phyloP scores from a whole-genome alignment of 805 yeast species.

The Candida boidinii region DNA sequence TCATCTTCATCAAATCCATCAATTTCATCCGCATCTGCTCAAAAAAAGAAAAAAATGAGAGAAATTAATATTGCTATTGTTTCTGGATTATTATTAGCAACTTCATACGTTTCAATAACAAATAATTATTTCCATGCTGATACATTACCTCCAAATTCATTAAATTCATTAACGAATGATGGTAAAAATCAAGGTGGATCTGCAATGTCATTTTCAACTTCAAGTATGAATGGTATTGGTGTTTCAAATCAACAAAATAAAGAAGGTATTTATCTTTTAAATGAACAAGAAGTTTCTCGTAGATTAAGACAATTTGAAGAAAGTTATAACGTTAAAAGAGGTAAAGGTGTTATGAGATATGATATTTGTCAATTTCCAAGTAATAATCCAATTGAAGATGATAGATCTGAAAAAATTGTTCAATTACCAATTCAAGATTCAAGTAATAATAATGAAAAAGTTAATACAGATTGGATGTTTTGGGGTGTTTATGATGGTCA shows the following conservation, averaged over 20 bases:
- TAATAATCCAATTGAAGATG: slow-evolving; percentile 93
- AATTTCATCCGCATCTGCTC: no score
- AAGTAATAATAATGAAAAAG: slow-evolving; percentile 36
- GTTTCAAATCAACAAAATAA: slow-evolving; percentile 31
- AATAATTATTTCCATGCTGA: slow-evolving; percentile 21
- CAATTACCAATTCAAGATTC: slow-evolving; percentile 63
- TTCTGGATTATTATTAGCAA: slow-evolving; percentile 25
- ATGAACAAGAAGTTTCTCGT: slow-evolving; percentile 63
- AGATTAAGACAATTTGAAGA: slow-evolving; percentile 70
- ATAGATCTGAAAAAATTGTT: slow-evolving; percentile 73
- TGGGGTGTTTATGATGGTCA: slow-evolving; percentile 97
- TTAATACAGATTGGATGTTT: slow-evolving; percentile 75
- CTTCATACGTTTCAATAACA: slow-evolving; percentile 23
- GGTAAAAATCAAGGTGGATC: slow-evolving; percentile 5
- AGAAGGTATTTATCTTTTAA: slow-evolving; percentile 47
- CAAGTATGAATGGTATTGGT: slow-evolving; percentile 35
- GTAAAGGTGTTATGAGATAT: slow-evolving; percentile 80
- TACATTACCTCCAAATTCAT: slow-evolving; percentile 13
- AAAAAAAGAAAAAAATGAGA: slow-evolving; percentile 18
- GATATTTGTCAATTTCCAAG: slow-evolving; percentile 87
- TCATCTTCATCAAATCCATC: neutral
- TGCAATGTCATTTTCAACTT: slow-evolving; percentile 27
- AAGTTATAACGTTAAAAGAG: slow-evolving; percentile 70
- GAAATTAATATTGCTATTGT: slow-evolving; percentile 22
- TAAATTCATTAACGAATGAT: slow-evolving; percentile 3